Base-by-base conservation (phyloP, 805 yeast genomes). In the Tetrapisispora namnaoensis region DNA sequence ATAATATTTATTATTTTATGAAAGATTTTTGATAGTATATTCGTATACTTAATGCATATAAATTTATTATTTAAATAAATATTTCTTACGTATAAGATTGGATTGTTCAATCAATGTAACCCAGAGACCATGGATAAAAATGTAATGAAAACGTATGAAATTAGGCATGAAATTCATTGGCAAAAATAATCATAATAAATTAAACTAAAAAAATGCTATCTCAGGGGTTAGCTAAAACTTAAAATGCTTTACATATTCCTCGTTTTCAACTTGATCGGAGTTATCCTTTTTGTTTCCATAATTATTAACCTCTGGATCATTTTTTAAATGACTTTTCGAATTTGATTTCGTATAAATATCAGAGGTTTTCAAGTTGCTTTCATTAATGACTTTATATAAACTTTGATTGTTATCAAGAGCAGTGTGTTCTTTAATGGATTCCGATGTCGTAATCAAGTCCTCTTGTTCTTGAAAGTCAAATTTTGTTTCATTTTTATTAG, bases 341-440 rank as follows among this genome's bases (percentile, higher is more conserved):
- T 10, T 42, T 18, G 22, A n/a, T n/a, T 22, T 36, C 6, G 16
- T 40, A 3, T 17, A 6, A n/a, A 16, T 17, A 17, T 27, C 35
- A 3, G 35, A n/a, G 14, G 30, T 36, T 3, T 21, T 10, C 22
- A 16, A 5, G 2, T 40, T 44, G 10, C 48, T 46, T 39, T 58
- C 61, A 30, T 54, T 49, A 14, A 61, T 37, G 2, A 60, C 56
- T 9, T 51, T 60, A 45, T 58, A 61, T 36, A 61, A 17, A 14
- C 28, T 37, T 37, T 37, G 24, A 20, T 37, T 18, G 4, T 36
- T 6, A 18, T 7, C 38, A 13, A n/a, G 5, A 14, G n/a, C 35
- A 32, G 4, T 32, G 13, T 11, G 11, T 32, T 14, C 35, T 13
- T 11, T 32, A 7, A 6, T 32, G 11, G 13, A 14, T 32, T 32